Percentiles rank a stretch among this genome's conserved stretches.
Evolutionary conservation across 495 filamentous ascomycete species (phyloP).

Genomic region (Neurospora hispaniola): DNA sequence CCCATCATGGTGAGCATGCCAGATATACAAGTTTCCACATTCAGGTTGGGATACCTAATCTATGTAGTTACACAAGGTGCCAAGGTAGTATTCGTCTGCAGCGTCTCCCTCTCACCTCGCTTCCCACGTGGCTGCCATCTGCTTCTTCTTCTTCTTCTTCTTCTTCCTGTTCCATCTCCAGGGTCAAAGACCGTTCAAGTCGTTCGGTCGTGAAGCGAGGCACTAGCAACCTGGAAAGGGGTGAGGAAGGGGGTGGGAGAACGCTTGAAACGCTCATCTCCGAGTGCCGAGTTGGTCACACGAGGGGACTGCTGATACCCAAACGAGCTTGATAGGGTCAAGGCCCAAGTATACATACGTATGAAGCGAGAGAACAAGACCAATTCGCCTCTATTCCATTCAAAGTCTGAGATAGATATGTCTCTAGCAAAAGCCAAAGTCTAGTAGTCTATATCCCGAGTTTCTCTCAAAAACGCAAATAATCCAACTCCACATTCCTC

Average conservation of each 20-base stretch:
- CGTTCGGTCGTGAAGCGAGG: not conserved
- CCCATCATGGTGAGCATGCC: not conserved
- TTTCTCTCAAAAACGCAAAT: conserved; percentile 12
- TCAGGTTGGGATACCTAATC: not conserved
- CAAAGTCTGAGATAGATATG: too few species aligned
- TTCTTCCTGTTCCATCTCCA: not conserved
- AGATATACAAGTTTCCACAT: not conserved
- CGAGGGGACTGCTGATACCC: not conserved
- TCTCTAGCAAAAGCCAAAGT: not conserved
- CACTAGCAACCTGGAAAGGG: not conserved
- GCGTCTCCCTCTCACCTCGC: not conserved
- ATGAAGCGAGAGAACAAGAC: not conserved
- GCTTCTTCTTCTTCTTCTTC: not conserved
- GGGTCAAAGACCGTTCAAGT: not conserved
- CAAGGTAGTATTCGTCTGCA: not conserved
- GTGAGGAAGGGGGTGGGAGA: not conserved
- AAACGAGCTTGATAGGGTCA: not conserved
- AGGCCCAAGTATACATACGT: not conserved
- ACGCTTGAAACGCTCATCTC: not conserved
- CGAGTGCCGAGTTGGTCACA: not conserved
- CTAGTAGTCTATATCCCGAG: not conserved
- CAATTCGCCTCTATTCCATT: not conserved
- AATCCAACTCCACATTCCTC: conserved; percentile 19
- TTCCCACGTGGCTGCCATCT: not conserved
- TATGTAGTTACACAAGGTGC: too few species aligned